A percentile compares a stretch with the other conserved stretches of the same genome.
These are phyloP conservation scores for Candida montana DNA, from an alignment of 805 yeast species.

Conservation along the genomic window DNA sequence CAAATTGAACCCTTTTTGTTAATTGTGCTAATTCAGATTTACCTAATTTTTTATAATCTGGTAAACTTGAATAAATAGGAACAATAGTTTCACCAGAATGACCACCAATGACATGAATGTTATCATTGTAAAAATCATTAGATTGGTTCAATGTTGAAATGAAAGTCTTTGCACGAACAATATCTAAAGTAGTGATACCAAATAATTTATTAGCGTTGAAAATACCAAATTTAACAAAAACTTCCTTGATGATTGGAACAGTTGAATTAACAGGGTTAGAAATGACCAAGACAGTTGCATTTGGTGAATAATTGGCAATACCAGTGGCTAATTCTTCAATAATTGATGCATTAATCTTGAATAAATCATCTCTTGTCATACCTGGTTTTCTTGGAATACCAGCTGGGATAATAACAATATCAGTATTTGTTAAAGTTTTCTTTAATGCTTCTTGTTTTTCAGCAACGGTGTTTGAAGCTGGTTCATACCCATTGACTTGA, in stretches of 20 bases:
- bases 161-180: conserved; percentile 76
- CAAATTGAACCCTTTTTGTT: conserved; percentile 87
- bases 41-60: conserved; percentile 16
- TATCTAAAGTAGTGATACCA: conserved; percentile 87
- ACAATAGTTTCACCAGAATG: conserved; percentile 95
- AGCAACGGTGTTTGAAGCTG: conserved; percentile 45
- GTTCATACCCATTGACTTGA: conserved; percentile 53
- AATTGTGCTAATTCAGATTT: conserved; percentile 34
- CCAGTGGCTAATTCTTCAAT: conserved; percentile 69
- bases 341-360: conserved; percentile 78
- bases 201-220: conserved; percentile 69
- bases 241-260: conserved; percentile 83
- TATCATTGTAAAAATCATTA: conserved; percentile 36
- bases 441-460: conserved; percentile 43
- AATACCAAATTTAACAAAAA: conserved; percentile 59
- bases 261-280: conserved; percentile 94
- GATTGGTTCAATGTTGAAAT: conserved; percentile 21
- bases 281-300: conserved; percentile 74
- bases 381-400: conserved; percentile 95
- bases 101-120: conserved; percentile 77
- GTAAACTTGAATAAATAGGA: conserved; percentile 46
- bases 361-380: conserved; percentile 87
- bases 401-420: conserved; percentile 57
- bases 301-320: conserved; percentile 65
- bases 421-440: conserved; percentile 37